A percentile compares a stretch with the other conserved stretches of the same genome.
Conservation (phyloP, 164 flowering plant genomes). For the Stephania cephalantha region DNA sequence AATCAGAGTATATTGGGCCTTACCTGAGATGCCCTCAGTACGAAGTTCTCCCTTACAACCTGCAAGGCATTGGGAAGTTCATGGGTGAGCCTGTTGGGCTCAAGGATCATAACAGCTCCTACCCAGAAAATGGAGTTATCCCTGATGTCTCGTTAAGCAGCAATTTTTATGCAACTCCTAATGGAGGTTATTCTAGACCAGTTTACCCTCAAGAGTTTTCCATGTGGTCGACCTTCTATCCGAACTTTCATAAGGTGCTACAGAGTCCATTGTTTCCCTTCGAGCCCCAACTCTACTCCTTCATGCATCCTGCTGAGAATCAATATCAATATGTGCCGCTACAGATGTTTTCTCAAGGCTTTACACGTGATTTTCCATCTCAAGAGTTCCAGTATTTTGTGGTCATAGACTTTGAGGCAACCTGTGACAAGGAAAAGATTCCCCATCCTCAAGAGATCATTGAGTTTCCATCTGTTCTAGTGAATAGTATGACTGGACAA, state of each 20-base stretch:
- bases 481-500: conserved; percentile 72
- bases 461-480: conserved; percentile 93
- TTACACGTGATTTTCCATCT: conserved; percentile 34
- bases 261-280: conserved; percentile 34
- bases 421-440: conserved; percentile 73
- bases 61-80: conserved; percentile 29
- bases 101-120: conserved; percentile 30
- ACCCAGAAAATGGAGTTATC: conserved; percentile 30
- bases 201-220: conserved; percentile 36
- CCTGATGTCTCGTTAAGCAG: conserved; percentile 21
- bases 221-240: conserved; percentile 36
- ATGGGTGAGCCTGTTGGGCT: conserved; percentile 31
- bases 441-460: conserved; percentile 95
- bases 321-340: conserved; percentile 43
- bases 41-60: conserved; percentile 33
- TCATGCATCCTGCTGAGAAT: conserved; percentile 35
- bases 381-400: conserved; percentile 95
- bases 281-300: conserved; percentile 32
- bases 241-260: conserved; percentile 43
- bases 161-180: conserved; percentile 31
- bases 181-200: conserved; percentile 29
- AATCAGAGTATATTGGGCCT: conserved; percentile 39
- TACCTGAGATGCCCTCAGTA: conserved; percentile 47
- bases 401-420: conserved; percentile 97
- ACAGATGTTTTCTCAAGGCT: conserved; percentile 37